Evolutionary conservation across 495 filamentous ascomycete species (phyloP).

Genomic region (Aspergillus sclerotioniger): DNA sequence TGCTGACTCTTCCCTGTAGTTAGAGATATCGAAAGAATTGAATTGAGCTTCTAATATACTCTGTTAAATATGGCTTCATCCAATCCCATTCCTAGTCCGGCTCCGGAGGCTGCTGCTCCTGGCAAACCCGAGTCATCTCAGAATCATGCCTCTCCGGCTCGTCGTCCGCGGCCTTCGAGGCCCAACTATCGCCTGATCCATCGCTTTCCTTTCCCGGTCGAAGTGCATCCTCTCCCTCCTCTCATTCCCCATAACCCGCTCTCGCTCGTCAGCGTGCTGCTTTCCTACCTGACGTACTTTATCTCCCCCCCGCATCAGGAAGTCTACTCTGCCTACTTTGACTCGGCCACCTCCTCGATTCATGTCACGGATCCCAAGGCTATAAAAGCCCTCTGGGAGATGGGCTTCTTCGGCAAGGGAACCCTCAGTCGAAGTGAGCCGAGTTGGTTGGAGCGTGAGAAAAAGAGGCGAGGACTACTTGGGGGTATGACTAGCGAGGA

Average conservation of each 20-base stretch:
- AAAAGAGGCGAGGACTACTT: slow-evolving; percentile 61
- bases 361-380: slow-evolving; percentile 76
- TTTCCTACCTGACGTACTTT: slow-evolving; percentile 70
- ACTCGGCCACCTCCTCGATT: slow-evolving; percentile 72
- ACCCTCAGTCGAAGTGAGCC: slow-evolving; percentile 90
- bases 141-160: slow-evolving; percentile 22
- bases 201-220: slow-evolving; percentile 73
- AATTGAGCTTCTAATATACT: not conserved
- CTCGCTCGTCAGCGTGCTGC: slow-evolving; percentile 75
- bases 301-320: slow-evolving; percentile 69
- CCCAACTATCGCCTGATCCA: slow-evolving; percentile 70
- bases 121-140: slow-evolving; percentile 10
- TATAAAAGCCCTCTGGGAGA: slow-evolving; percentile 83
- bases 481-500: slow-evolving; percentile 72
- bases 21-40: slow-evolving; percentile 17
- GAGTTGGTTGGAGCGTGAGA: slow-evolving; percentile 83
- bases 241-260: slow-evolving; percentile 92
- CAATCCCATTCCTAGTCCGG: slow-evolving; percentile 10
- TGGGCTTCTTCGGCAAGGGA: slow-evolving; percentile 95
- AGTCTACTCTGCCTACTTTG: slow-evolving; percentile 72
- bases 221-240: slow-evolving; percentile 74
- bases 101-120: slow-evolving; percentile 18
- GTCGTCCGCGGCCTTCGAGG: slow-evolving; percentile 48
- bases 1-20: slow-evolving; percentile 28
- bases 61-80: slow-evolving; percentile 17